A percentile compares a stretch with the other conserved stretches of the same genome.
These are phyloP conservation scores for Annona squamosa DNA, from an alignment of 164 flowering plant genomes.

Conservation along the genomic window DNA sequence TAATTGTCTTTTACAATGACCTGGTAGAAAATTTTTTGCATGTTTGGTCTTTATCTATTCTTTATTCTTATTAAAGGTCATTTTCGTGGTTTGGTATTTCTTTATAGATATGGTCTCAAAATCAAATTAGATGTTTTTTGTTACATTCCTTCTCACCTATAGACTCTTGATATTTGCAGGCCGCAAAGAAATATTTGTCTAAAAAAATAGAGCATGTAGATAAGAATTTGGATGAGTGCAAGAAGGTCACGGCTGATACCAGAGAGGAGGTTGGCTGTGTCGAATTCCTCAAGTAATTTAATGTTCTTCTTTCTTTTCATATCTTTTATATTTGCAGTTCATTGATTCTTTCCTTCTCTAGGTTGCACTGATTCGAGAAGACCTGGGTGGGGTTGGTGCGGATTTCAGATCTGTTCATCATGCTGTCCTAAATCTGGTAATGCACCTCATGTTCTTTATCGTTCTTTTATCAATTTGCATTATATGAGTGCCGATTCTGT, in stretches of 20 bases:
- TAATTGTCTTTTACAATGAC: neutral
- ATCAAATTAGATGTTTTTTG: neutral
- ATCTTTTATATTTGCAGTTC: slow-evolving; percentile 3
- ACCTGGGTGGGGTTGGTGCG: slow-evolving; percentile 24
- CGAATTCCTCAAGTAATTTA: neutral
- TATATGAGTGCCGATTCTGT: neutral
- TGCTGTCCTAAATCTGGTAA: slow-evolving; percentile 55
- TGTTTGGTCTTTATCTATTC: neutral
- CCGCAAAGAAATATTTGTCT: slow-evolving; percentile 47
- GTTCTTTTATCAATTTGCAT: neutral
- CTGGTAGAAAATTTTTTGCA: neutral
- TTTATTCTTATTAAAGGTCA: neutral
- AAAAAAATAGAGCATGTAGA: slow-evolving; percentile 54
- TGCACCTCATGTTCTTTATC: neutral
- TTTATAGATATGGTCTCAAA: neutral
- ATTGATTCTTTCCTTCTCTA: slow-evolving; percentile 7
- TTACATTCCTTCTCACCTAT: too few relatives aligned
- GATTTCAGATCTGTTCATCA: slow-evolving; percentile 43
- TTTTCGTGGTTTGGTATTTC: neutral
- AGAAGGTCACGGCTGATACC: slow-evolving; percentile 37
- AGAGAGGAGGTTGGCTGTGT: slow-evolving; percentile 41
- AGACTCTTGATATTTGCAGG: slow-evolving; percentile 26
- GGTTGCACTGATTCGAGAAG: slow-evolving; percentile 43
- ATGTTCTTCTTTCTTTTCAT: neutral
- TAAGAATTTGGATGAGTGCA: slow-evolving; percentile 40